Base-by-base conservation (phyloP, 768 basidiomycete species). In the Tricholoma flavovirens region DNA sequence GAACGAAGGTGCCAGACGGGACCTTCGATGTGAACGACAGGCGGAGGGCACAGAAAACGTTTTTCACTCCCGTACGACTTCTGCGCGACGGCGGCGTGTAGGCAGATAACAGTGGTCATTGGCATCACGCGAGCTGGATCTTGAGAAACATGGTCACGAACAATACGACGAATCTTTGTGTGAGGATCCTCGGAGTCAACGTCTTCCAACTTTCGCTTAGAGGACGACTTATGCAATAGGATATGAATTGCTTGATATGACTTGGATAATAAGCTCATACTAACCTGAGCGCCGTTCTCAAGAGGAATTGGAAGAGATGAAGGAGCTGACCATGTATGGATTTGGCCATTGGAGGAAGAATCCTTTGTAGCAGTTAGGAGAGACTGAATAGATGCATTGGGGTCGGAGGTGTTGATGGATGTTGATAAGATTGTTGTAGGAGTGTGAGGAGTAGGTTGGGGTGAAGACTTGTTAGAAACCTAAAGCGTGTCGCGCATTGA, bases 11-110 rank as follows among this genome's bases (percentile, higher is more conserved):
- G 87, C 83, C 86, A 86, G 36, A 87, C 84, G 2, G 93, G 90
- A 17, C 93, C 92, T 64, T 93, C 90, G 60, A 95, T 91, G 62
- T 92, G 90, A 29, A 98, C 91, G 56, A 96, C 83, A 8, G 94
- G 94, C 3, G 94, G 93, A 8, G 94, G 94, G 65, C 90, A 93
- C 35, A 98, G 81, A 67, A 95, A 93, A 56, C 94, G 87, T 70
- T 95, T 94, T 75, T 97, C 94, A 69, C 88, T 92, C 51, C 92
- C 92, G 67, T 97, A 97, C 10, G 92, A 94, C 74, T 97, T 97
- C 75, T 97, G 94, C 1, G 92, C 94, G 51, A 94, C 92, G 30
- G 90, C 91, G 22, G 93, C 92, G 66, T 96, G 93, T 53, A 94
- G 78, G 62, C 90, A 93, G 59, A 92, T 83, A 30, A 93, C 89